Conservation (phyloP, 2,329 filamentous ascomycete species). For the Curvularia sp. region DNA sequence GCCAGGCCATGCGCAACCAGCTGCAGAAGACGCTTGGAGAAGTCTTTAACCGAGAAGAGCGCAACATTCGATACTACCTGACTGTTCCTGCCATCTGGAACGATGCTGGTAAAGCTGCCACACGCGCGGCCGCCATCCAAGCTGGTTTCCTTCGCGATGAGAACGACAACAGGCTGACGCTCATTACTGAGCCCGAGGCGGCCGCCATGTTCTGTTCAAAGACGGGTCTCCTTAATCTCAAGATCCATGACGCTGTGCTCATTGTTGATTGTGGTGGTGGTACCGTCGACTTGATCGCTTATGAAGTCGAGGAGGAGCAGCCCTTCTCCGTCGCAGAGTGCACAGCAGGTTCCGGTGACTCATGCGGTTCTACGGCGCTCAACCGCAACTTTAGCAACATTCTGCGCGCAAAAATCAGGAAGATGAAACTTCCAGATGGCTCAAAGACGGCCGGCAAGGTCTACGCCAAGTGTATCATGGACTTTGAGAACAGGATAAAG, state of each 20-base stretch:
- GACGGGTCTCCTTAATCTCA: slow-evolving; percentile 92
- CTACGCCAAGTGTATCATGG: slow-evolving; percentile 99
- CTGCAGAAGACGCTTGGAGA: slow-evolving; percentile 96
- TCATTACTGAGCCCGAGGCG: slow-evolving; percentile 96
- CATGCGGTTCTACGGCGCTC: slow-evolving; percentile 95
- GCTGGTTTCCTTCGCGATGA: slow-evolving; percentile 96
- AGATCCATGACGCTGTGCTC: slow-evolving; percentile 96
- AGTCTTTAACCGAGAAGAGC: slow-evolving; percentile 96
- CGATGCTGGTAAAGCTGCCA: slow-evolving; percentile 96
- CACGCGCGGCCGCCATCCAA: slow-evolving; percentile 92
- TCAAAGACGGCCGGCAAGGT: slow-evolving; percentile 98
- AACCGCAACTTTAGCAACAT: slow-evolving; percentile 99
- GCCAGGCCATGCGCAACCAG: slow-evolving; percentile 94
- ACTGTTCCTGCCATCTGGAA: slow-evolving; percentile 99
- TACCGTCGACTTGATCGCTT: slow-evolving; percentile 98
- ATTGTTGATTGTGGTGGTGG: slow-evolving; percentile 99
- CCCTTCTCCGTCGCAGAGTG: slow-evolving; percentile 97
- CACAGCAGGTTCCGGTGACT: slow-evolving; percentile 95
- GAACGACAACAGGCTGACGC: slow-evolving; percentile 93
- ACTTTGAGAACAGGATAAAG: slow-evolving; percentile 99
- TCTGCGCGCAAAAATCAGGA: slow-evolving; percentile 93
- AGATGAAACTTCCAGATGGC: slow-evolving; percentile 98
- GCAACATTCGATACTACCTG: slow-evolving; percentile 96
- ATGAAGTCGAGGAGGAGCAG: slow-evolving; percentile 97
- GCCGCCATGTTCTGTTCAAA: slow-evolving; percentile 98